Evolutionary conservation across 2,329 filamentous ascomycete species (phyloP), one percentile per base, ranked within the genome.

Genomic region (Monilinia fructigena): DNA sequence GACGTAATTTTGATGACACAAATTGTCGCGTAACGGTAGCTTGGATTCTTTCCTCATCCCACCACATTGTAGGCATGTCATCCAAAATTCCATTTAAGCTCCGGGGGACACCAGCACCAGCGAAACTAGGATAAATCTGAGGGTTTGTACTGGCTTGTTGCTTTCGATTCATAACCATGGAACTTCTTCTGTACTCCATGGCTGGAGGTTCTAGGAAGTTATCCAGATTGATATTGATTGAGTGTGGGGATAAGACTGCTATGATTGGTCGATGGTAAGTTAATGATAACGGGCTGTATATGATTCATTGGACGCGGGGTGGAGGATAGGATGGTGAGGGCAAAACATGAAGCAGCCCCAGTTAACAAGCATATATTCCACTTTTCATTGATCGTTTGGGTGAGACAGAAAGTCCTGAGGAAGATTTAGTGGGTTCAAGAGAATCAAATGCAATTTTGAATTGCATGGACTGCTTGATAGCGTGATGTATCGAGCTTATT

Each of bases 21-120:
- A 88, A 92, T 67, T 86, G 80, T 69, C 85, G 82, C 66, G 87
- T 91, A 72, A 92, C 87, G 67, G 87, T 89, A 65, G 83, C 80
- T 73, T 90, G 85, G 74, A 93, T 91, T 68, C 82, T 83, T 70
- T 87, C 83, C 66, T 86, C 81, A 75, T 90, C 88, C 89, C 89
- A 93, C 89, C 89, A 92, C 76, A 86, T 80, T 60, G 68, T 74
- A 50, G 69, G 66, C 11, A 68, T 67, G 58, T 75, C 74, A 48
- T 68, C 68, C 31, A 73, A 62, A 68, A 70, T 68, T 67, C 70
- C 74, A 75, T 74, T 71, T n/a, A 69, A 52, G 59, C 67, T 70
- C n/a, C 67, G 69, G 48, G 55, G 52, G 12, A 66, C 59, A 54
- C 68, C 70, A 50, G 68, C 65, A 31, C 72, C 72, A 52, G 73